Evolutionary conservation across 495 filamentous ascomycete genomes (phyloP), one percentile per base, ranked within the genome.

Genomic region (Glonium stellatum): DNA sequence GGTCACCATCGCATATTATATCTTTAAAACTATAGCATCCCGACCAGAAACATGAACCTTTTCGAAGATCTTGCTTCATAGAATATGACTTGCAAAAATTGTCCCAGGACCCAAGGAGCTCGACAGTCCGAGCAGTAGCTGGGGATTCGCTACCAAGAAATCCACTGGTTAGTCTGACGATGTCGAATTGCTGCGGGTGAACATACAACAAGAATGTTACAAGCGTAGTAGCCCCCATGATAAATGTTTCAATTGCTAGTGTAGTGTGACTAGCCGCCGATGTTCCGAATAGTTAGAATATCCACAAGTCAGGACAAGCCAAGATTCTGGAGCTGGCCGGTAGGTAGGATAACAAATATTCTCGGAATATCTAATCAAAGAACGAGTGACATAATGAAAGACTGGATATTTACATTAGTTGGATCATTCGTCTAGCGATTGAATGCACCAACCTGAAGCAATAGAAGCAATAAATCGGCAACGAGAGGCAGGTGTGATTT

Each of bases 101-200:
- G 73, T 96, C 90, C 91, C 90, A 96, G 57, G 91, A 96, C 58
- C 91, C 91, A 57, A 93, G 77, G 19, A 96, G 78, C 62, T 89
- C 84, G 55, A 95, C 88, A 11, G 85, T 86, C 48, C 80, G 78
- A 53, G 85, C 79, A 46, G 84, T 82, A 55, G 84, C 79, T 22
- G 82, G 78, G 46, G 87, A 86, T 73, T 83, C 79, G 61, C 86
- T 89, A 36, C 9, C 18, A 25, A 39, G 19, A 27, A 48, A 39
- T 46, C 25, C 5, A 48, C n/a, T 1, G 23, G 3, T 12, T 13
- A 27, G 52, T 15, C 18, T 35, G n/a, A 68, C 52, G 15, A 37
- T 35, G 37, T 49, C 25, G 13, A 8, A 39, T 27, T 54, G 36
- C 41, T 56, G 19, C 6, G 27, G 27, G 27, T 6, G n/a, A 27